A percentile compares a stretch with the other conserved stretches of the same genome.
phyloP scores from a whole-genome alignment of 2,329 filamentous ascomycete genomes.

The Paecilomyces fulvus region DNA sequence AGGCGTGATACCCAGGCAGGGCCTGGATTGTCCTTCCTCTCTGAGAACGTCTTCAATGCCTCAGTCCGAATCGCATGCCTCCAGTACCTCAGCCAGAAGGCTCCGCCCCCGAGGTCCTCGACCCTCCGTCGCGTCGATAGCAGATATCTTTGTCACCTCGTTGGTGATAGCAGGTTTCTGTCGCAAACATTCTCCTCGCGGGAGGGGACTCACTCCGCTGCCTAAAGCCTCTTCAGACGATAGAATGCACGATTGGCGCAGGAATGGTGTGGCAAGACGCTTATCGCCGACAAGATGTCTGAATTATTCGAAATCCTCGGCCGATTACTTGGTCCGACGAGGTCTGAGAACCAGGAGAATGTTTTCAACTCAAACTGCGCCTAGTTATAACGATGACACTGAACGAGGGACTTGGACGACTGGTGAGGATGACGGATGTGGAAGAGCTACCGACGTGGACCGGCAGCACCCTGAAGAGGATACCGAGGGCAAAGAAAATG shows the following conservation, averaged over 20 bases:
- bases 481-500: not conserved
- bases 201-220: conserved; percentile 20
- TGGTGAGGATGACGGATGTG: conserved; percentile 7
- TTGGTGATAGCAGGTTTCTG: conserved; percentile 47
- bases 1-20: conserved; percentile 41
- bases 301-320: conserved; percentile 11
- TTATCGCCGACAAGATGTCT: conserved; percentile 11
- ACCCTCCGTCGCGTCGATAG: conserved; percentile 30
- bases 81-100: conserved; percentile 19
- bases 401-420: not conserved
- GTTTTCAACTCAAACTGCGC: conserved; percentile 18
- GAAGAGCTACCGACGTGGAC: not conserved
- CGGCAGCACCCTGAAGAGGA: not conserved
- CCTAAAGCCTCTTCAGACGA: conserved; percentile 10
- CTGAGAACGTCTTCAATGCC: conserved; percentile 20
- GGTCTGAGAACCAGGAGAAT: conserved; percentile 16
- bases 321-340: conserved; percentile 8
- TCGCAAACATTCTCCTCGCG: conserved; percentile 36
- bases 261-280: conserved; percentile 9
- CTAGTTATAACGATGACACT: conserved; percentile 11
- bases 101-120: conserved; percentile 20
- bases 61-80: conserved; percentile 15
- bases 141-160: conserved; percentile 46
- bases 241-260: conserved; percentile 11
- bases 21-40: conserved; percentile 19